phyloP scores from a whole-genome alignment of 805 yeast species.

The Saccharomycopsis malanga region DNA sequence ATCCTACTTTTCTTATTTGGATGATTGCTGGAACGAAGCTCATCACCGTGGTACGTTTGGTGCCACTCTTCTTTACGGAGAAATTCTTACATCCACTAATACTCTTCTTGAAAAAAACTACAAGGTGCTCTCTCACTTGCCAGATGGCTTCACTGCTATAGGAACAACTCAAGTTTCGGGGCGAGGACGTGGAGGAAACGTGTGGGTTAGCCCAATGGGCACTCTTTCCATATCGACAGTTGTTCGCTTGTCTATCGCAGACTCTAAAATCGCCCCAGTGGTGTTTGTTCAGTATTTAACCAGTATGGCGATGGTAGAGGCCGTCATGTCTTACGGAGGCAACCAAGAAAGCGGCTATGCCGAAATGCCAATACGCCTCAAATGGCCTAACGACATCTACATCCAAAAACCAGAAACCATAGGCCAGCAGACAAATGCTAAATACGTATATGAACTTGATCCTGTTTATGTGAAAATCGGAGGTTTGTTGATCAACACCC shows the following conservation, averaged over 20 bases:
- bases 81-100: constrained; percentile 84
- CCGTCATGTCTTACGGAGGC: constrained; percentile 52
- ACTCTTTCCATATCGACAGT: constrained; percentile 77
- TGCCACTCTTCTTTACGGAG: constrained; percentile 63
- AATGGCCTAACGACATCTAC: constrained; percentile 97
- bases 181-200: constrained; percentile 89
- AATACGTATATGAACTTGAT: constrained; percentile 41
- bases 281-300: constrained; percentile 84
- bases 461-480: constrained; percentile 69
- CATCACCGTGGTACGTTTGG: constrained; percentile 42
- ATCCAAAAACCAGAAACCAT: constrained; percentile 52
- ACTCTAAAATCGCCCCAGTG: constrained; percentile 46
- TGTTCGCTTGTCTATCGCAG: constrained; percentile 47
- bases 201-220: constrained; percentile 93
- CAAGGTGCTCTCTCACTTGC: constrained; percentile 47
- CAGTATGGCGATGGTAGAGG: constrained; percentile 76
- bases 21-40: constrained; percentile 29
- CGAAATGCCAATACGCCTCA: constrained; percentile 70
- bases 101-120: constrained; percentile 71
- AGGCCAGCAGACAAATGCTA: constrained; percentile 13
- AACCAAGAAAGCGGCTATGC: constrained; percentile 47
- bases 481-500: constrained; percentile 81
- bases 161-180: constrained; percentile 89
- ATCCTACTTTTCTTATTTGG: constrained; percentile 44
- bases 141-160: constrained; percentile 58